Percentiles rank a stretch among this genome's conserved stretches.
Evolutionary conservation across 2,329 filamentous ascomycete species (phyloP).

Genomic region (Penicillium sp.): DNA sequence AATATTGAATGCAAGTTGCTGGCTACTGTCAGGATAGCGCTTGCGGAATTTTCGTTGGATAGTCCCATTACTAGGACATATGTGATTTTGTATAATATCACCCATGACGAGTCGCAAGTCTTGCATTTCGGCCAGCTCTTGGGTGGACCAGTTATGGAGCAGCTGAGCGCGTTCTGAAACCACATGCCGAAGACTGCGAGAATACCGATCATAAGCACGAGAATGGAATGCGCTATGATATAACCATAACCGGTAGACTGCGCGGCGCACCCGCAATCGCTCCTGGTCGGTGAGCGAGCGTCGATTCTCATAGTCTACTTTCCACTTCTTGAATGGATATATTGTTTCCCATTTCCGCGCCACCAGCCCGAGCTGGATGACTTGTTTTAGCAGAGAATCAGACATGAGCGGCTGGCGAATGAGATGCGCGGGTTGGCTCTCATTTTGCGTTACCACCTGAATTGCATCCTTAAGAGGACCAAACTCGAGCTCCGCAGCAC

Average conservation of each 20-base stretch:
- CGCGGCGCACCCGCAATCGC: slow-evolving; percentile 53
- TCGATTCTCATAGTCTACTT: slow-evolving; percentile 55
- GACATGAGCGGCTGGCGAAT: slow-evolving; percentile 55
- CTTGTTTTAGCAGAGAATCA: slow-evolving; percentile 55
- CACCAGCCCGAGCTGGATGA: slow-evolving; percentile 54
- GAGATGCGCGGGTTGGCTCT: slow-evolving; percentile 57
- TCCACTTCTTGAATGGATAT: slow-evolving; percentile 65
- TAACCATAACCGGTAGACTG: slow-evolving; percentile 61
- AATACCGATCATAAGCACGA: slow-evolving; percentile 50
- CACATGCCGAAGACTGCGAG: slow-evolving; percentile 48
- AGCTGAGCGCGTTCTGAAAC: slow-evolving; percentile 55
- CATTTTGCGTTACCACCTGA: slow-evolving; percentile 61
- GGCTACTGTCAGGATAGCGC: slow-evolving; percentile 51
- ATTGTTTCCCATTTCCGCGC: slow-evolving; percentile 60
- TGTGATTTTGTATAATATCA: slow-evolving; percentile 56
- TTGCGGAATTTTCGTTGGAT: slow-evolving; percentile 60
- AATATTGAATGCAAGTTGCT: slow-evolving; percentile 54
- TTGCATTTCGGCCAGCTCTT: slow-evolving; percentile 59
- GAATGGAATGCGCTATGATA: slow-evolving; percentile 60
- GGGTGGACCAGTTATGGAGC: slow-evolving; percentile 58
- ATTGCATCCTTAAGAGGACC: slow-evolving; percentile 59
- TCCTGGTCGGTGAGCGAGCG: slow-evolving; percentile 54
- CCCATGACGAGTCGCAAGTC: slow-evolving; percentile 57
- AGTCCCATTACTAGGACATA: slow-evolving; percentile 62
- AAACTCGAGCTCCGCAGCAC: slow-evolving; percentile 55